Evolutionary conservation across 2,329 filamentous ascomycete genomes (phyloP).

Genomic region (Polytolypa hystricis): DNA sequence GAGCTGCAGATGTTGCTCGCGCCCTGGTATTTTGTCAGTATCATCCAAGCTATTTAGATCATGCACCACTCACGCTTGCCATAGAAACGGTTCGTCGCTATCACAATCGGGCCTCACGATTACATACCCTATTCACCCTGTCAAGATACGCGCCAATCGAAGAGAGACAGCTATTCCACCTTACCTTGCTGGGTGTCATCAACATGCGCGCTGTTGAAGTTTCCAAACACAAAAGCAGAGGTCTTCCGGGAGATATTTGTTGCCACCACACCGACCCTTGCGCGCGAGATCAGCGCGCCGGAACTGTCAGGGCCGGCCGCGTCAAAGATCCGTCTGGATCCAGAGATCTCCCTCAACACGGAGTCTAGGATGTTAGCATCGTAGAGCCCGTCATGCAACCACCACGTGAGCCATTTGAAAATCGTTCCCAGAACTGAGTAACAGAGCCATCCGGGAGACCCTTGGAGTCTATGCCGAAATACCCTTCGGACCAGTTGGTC

Average conservation of each 20-base stretch:
- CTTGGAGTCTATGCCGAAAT: too few species aligned
- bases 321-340: too few species aligned
- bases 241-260: conserved; percentile 3
- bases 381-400: conserved; percentile 1
- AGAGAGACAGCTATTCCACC: background rate
- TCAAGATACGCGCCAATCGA: background rate
- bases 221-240: conserved; percentile 4
- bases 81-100: conserved; percentile 2
- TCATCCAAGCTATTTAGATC: background rate
- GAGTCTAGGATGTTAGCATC: too few species aligned
- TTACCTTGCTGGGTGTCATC: conserved; percentile 1
- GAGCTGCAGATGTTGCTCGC: conserved; percentile 3
- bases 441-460: too few species aligned
- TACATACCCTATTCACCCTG: conserved; percentile 4
- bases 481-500: too few species aligned
- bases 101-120: background rate
- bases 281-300: too few species aligned
- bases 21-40: background rate
- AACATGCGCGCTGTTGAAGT: conserved; percentile 5
- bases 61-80: conserved; percentile 5
- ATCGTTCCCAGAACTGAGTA: background rate
- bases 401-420: background rate
- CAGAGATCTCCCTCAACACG: too few species aligned
- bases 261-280: conserved; percentile 3
- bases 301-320: too few species aligned